Conservation (phyloP, 805 yeast genomes). For the Barnettozyma salicaria region DNA sequence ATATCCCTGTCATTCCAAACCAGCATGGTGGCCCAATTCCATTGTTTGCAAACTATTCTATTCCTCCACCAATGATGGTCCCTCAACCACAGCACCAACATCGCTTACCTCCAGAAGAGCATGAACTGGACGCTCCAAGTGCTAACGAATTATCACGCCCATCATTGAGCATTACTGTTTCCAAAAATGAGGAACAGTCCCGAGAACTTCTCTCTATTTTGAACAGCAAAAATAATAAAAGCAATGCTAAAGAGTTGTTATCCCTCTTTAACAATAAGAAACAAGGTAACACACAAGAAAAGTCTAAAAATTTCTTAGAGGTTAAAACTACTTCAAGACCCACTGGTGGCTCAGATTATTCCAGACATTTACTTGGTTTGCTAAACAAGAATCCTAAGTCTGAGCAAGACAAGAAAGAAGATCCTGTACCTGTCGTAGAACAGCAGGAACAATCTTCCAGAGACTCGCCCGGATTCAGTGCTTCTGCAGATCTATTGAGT, state of each 20-base stretch:
- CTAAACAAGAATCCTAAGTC: conserved; percentile 14
- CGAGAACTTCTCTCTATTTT: conserved; percentile 40
- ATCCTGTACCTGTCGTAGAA: background rate
- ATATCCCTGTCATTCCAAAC: conserved; percentile 1
- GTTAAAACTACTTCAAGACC: too few relatives aligned
- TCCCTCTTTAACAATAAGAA: conserved; percentile 11
- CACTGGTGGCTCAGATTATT: conserved; percentile 12
- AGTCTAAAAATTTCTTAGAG: too few relatives aligned
- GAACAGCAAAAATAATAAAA: conserved; percentile 19
- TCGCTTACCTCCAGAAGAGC: conserved; percentile 14
- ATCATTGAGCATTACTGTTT: conserved; percentile 25
- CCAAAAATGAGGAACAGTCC: conserved; percentile 30
- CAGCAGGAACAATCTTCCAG: background rate
- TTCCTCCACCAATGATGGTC: conserved; percentile 1
- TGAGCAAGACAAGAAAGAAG: background rate
- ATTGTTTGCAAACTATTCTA: conserved; percentile 14
- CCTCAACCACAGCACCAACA: conserved; percentile 12
- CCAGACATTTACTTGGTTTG: conserved; percentile 18
- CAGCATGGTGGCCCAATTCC: conserved; percentile 5
- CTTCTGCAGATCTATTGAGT: conserved; percentile 19
- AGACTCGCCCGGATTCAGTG: conserved; percentile 1
- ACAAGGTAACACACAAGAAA: background rate
- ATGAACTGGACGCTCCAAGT: conserved; percentile 28
- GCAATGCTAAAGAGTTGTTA: conserved; percentile 14
- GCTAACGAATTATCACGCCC: conserved; percentile 35